Evolutionary conservation across 805 yeast genomes (phyloP).

Genomic region (Metschnikowia arizonensis): DNA sequence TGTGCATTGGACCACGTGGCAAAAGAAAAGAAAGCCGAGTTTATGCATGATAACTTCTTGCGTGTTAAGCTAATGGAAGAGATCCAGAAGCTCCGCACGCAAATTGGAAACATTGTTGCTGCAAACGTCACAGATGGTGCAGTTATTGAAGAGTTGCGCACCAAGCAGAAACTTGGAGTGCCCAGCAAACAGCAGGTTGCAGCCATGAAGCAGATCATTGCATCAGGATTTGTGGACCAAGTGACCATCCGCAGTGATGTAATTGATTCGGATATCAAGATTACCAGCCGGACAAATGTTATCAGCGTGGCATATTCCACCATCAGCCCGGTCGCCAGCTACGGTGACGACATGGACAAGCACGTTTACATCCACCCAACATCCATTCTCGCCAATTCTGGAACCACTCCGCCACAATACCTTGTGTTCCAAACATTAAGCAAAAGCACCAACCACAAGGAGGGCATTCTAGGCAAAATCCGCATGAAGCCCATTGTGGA

Average conservation of each 20-base stretch:
- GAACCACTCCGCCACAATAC: constrained; percentile 74
- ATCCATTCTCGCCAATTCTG: constrained; percentile 57
- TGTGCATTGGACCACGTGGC: constrained; percentile 84
- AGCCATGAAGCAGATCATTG: constrained; percentile 83
- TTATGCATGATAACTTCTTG: constrained; percentile 60
- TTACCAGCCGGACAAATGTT: constrained; percentile 55
- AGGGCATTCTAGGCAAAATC: constrained; percentile 40
- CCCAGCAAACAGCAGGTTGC: constrained; percentile 69
- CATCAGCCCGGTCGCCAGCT: constrained; percentile 41
- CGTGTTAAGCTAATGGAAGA: constrained; percentile 84
- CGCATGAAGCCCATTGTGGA: constrained; percentile 78
- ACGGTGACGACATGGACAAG: constrained; percentile 41
- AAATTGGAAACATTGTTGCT: constrained; percentile 70
- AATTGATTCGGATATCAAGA: constrained; percentile 55
- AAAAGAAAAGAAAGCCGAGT: constrained; percentile 38
- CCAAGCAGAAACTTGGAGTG: constrained; percentile 49
- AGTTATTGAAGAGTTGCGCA: constrained; percentile 43
- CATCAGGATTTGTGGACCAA: constrained; percentile 91
- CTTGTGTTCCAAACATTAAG: constrained; percentile 70
- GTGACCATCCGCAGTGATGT: constrained; percentile 81
- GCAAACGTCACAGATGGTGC: constrained; percentile 57
- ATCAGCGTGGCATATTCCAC: constrained; percentile 64
- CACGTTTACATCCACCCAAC: constrained; percentile 76
- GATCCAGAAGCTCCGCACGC: constrained; percentile 73
- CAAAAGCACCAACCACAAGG: constrained; percentile 43